Evolutionary conservation across 768 basidiomycete species (phyloP).

Genomic region (Pisolithus albus): DNA sequence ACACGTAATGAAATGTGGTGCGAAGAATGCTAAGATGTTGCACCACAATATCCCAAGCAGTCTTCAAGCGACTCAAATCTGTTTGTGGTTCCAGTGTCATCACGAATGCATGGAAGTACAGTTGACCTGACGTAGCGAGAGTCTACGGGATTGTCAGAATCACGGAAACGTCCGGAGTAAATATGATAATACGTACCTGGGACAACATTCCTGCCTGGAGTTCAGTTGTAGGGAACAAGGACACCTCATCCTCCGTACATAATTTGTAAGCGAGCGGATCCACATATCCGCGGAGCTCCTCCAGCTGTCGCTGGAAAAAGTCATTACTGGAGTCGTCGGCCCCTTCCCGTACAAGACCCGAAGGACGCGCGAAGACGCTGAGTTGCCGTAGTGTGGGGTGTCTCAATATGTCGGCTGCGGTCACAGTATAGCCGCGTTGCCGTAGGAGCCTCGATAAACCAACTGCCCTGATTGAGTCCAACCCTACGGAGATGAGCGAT

Average conservation of each 20-base stretch:
- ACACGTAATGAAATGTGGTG: conserved; percentile 41
- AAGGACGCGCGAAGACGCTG: conserved; percentile 6
- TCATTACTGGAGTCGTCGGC: conserved; percentile 8
- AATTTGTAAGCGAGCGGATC: conserved; percentile 13
- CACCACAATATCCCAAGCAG: conserved; percentile 32
- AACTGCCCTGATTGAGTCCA: conserved; percentile 44
- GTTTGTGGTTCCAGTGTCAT: conserved; percentile 14
- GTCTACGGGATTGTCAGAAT: conserved; percentile 14
- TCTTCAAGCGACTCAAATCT: conserved; percentile 24
- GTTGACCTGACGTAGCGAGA: conserved; percentile 19
- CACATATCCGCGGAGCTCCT: conserved; percentile 14
- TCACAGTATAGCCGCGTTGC: conserved; percentile 26
- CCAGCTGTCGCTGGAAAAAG: conserved; percentile 7
- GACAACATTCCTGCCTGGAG: conserved; percentile 46
- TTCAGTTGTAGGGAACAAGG: conserved; percentile 35
- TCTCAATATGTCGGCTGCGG: conserved; percentile 34
- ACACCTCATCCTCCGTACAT: conserved; percentile 25
- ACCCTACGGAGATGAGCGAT: conserved; percentile 39
- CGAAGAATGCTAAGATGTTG: conserved; percentile 35
- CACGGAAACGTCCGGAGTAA: background rate
- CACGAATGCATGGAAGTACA: conserved; percentile 29
- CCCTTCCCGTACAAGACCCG: background rate
- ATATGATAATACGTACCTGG: conserved; percentile 28
- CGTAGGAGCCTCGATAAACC: conserved; percentile 33
- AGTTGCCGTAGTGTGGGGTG: conserved; percentile 14